Conservation (phyloP, 768 basidiomycete genomes). For the Kwoniella sp. region DNA sequence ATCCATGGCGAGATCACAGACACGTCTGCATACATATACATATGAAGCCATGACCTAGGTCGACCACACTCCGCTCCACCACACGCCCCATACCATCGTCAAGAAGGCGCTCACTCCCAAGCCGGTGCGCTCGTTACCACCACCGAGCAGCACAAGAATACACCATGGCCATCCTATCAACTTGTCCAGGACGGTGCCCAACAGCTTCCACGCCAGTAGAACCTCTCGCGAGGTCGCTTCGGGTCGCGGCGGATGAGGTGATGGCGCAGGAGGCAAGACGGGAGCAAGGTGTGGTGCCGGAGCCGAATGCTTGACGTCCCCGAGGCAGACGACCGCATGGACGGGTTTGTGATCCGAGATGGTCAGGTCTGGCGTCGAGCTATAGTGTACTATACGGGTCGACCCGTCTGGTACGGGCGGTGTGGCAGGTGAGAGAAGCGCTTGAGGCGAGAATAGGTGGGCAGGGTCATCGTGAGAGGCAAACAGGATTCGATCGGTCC, state of each 20-base stretch:
- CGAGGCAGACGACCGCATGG: constrained; percentile 65
- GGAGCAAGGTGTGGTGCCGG: constrained; percentile 40
- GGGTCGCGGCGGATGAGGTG: constrained; percentile 26
- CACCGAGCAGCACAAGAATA: constrained; percentile 67
- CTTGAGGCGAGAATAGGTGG: constrained; percentile 37
- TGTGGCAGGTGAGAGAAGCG: constrained; percentile 5
- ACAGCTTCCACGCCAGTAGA: constrained; percentile 51
- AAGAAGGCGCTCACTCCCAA: constrained; percentile 35
- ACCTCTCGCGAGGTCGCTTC: constrained; percentile 21
- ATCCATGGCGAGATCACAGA: neutral
- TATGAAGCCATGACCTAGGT: constrained; percentile 1
- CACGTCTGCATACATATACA: neutral
- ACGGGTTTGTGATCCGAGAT: constrained; percentile 96
- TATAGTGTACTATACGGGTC: constrained; percentile 51
- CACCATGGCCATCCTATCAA: constrained; percentile 76
- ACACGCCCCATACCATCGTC: constrained; percentile 41
- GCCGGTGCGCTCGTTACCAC: constrained; percentile 56
- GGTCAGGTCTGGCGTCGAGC: constrained; percentile 56
- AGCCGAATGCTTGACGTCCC: constrained; percentile 40
- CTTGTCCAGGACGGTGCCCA: constrained; percentile 67
- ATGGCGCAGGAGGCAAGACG: constrained; percentile 53
- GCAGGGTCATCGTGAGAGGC: constrained; percentile 62
- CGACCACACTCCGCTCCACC: constrained; percentile 34
- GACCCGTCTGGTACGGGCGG: constrained; percentile 53
- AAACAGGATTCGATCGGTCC: constrained; percentile 90